Conservation (phyloP, 1,284 basidiomycete genomes). For the Sporisorium exsertum region DNA sequence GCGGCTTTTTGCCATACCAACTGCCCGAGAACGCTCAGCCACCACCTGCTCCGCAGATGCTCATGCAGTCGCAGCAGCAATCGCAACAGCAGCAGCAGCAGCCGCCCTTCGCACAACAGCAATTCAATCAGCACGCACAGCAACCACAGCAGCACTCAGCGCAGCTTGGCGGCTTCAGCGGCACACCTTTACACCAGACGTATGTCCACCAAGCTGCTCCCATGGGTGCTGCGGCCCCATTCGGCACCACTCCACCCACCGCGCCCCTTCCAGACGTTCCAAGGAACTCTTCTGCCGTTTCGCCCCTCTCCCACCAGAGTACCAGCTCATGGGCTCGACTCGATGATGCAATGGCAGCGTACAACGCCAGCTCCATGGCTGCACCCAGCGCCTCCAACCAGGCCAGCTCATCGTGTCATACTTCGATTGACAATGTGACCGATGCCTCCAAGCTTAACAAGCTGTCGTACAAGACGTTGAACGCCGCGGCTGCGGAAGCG, state of each 20-base stretch:
- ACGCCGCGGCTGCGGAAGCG: conserved; percentile 34
- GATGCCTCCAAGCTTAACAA: conserved; percentile 24
- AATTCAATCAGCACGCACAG: not conserved
- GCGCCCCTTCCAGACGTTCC: conserved; percentile 1
- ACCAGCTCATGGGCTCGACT: conserved; percentile 10
- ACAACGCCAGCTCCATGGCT: conserved; percentile 41
- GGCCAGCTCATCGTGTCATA: conserved; percentile 21
- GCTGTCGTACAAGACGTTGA: conserved; percentile 23
- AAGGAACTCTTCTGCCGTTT: conserved; percentile 9
- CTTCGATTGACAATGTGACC: conserved; percentile 19
- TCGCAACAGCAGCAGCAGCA: conserved; percentile 5
- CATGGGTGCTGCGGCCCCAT: not conserved
- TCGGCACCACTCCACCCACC: conserved; percentile 1
- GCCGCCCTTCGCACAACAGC: conserved; percentile 5
- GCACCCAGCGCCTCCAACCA: conserved; percentile 18
- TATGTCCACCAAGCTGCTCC: conserved; percentile 5
- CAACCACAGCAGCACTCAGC: conserved; percentile 7
- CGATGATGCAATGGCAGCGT: conserved; percentile 31
- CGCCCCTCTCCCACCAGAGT: conserved; percentile 21
- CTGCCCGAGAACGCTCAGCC: conserved; percentile 8
- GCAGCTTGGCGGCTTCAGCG: not conserved
- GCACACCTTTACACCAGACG: not conserved
- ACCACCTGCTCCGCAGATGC: conserved; percentile 15
- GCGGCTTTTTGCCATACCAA: conserved; percentile 31
- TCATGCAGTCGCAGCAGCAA: conserved; percentile 12